These are phyloP conservation scores for Microbotryomycetes sp. DNA, from an alignment of 1,284 basidiomycete genomes.

Conservation along the genomic window DNA sequence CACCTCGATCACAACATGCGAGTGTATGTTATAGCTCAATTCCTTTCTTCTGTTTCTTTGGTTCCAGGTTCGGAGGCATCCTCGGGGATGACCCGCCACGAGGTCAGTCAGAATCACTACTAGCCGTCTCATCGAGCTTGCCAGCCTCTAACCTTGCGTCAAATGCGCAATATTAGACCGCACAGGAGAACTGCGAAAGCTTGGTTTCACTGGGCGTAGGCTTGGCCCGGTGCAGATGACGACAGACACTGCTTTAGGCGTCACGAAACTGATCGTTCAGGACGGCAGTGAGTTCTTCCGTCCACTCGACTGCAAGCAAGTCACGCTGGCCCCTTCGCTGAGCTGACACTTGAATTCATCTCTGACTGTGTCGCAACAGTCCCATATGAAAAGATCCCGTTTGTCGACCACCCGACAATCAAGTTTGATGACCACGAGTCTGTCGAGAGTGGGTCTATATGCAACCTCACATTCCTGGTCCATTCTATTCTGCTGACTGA, in stretches of 20 bases:
- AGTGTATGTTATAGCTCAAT: conserved; percentile 44
- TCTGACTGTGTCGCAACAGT: conserved; percentile 43
- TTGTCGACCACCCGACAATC: conserved; percentile 76
- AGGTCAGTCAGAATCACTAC: conserved; percentile 43
- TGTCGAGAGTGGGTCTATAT: conserved; percentile 76
- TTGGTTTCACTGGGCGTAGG: conserved; percentile 79
- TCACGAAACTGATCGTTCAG: conserved; percentile 78
- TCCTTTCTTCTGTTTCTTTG: neutral
- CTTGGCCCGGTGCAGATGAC: conserved; percentile 89
- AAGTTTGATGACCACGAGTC: conserved; percentile 71
- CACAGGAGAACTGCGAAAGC: conserved; percentile 73
- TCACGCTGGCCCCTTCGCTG: too few species aligned
- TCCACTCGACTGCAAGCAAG: neutral
- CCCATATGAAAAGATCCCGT: conserved; percentile 62
- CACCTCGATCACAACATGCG: conserved; percentile 43
- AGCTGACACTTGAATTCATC: neutral
- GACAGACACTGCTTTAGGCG: conserved; percentile 91
- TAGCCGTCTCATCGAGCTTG: neutral
- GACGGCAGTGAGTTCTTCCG: conserved; percentile 54
- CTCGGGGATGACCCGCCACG: conserved; percentile 82
- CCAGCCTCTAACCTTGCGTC: neutral
- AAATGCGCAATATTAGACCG: conserved; percentile 38
- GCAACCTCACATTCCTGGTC: too few species aligned
- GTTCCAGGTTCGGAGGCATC: conserved; percentile 39
- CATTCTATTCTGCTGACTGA: conserved; percentile 38